Evolutionary conservation across 257 asterid species (phyloP), one percentile per base, ranked within the genome.

Genomic region (Catharanthus roseus): DNA sequence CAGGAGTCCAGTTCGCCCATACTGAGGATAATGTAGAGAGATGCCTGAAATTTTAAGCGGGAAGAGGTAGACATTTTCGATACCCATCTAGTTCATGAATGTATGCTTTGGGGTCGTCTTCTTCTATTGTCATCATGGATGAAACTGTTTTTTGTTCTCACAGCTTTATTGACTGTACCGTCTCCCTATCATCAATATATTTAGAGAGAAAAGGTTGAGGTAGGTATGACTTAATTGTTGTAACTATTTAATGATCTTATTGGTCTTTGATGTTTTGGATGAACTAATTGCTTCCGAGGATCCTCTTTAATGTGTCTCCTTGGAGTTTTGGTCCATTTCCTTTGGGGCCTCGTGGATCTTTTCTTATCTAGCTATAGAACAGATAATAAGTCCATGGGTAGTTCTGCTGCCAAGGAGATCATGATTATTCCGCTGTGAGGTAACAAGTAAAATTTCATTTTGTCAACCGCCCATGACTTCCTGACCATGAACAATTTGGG

Each of bases 21-120:
- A 79, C 81, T 88, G 85, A 74, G 80, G 84, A 81, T 69, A 83
- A 67, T 84, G 77, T 85, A 77, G 81, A 68, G 80, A 76, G 77
- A 82, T 82, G 73, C 84, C 81, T 75, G 80, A 70, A 47, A 41
- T 85, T 85, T 93, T 88, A 77, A 77, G 76, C 85, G 66, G n/a
- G 86, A 88, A 81, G 95, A 91, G 96, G 99, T 93, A 93, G 97
- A 75, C 82, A 65, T 87, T 86, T 75, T 81, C 75, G 77, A 74
- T 68, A 81, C 77, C 79, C 77, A 65, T 83, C 77, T n/a, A 82
- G 83, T 82, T 78, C 72, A 74, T 86, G 93, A 85, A 85, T 82
- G 88, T 77, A 67, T 82, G 83, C 71, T 77, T 85, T 84, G 89
- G 86, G 75, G 87, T 71, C 76, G 69, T 78, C 81, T 74, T 82